Evolutionary conservation across 352 stramenopile species (phyloP), one percentile per base, ranked within the genome.

Genomic region (Globisporangium irregulare): DNA sequence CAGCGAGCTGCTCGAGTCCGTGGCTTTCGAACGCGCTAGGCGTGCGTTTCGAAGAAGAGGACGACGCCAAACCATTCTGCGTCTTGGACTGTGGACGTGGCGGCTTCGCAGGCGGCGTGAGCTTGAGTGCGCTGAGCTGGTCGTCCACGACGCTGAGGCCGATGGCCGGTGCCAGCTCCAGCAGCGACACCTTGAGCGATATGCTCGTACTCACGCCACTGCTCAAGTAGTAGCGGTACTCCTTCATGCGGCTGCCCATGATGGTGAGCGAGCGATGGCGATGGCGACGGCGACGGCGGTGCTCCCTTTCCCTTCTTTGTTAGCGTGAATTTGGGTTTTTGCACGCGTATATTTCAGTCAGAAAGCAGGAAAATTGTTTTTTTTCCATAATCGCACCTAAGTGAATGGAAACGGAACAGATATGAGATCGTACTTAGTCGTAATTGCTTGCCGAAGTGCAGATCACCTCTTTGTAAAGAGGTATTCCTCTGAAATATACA

Each of bases 201-300:
- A 96, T 91, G 69, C 74, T 78, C 56, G 79, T 86, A 73, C 87
- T 89, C 66, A 94, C 84, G 70, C 86, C 84, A 67, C 86, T 94
- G 75, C 88, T 96, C 41, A 96, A 71, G 74, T 94, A 96, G 75
- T 96, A 96, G 63, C 86, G 86, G 68, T 96, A 94, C 78, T 96
- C 88, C 78, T 92, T 92, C 66, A 93, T 89, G 64, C 84, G 84
- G 68, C 71, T 81, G 70, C 73, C 54, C 80, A 93, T 93, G 22
- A 14, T 24, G 10, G 24, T 12, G 54, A 18, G 55, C n/a, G 10
- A 4, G 27, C 27, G 53, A 4, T 4, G 29, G 29, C 29, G 29
- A 32, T 2, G 29, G 29, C 29, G 29, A 32, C 8, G 29, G 29
- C 4, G 12, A 9, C 25, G 7, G 15, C 7, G 18, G 18, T n/a